Evolutionary conservation across 1,284 basidiomycete genomes (phyloP).

Genomic region (Cryptococcus sp.): DNA sequence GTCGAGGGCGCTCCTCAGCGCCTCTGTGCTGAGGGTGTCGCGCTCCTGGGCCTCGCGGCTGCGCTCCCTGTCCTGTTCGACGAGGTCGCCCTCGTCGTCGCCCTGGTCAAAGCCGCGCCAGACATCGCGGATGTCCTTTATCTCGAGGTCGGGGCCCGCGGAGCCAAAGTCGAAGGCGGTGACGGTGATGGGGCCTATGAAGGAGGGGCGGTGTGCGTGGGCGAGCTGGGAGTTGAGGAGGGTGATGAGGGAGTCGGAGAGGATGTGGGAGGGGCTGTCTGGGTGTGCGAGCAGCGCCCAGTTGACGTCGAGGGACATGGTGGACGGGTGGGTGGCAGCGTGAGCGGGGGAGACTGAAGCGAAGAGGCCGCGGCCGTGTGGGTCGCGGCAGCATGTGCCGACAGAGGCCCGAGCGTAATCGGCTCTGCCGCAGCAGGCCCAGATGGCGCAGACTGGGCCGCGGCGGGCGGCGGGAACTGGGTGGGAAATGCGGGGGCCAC

Average conservation of each 20-base stretch:
- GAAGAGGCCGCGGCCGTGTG: no score
- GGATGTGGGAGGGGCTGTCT: neutral
- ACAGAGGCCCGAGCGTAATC: no score
- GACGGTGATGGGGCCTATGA: slow-evolving; percentile 86
- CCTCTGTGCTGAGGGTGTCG: slow-evolving; percentile 12
- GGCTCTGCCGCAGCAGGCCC: no score
- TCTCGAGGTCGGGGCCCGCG: slow-evolving; percentile 74
- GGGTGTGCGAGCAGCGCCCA: slow-evolving; percentile 52
- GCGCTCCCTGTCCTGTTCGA: slow-evolving; percentile 20
- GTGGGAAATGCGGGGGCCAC: no score
- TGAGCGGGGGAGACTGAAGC: no score
- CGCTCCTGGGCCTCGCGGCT: slow-evolving; percentile 55
- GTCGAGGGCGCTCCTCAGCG: slow-evolving; percentile 7
- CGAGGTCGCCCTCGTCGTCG: slow-evolving; percentile 61
- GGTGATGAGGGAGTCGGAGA: slow-evolving; percentile 63
- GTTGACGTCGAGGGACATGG: slow-evolving; percentile 57
- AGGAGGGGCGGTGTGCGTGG: slow-evolving; percentile 72
- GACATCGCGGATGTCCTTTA: slow-evolving; percentile 89
- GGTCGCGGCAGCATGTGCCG: no score
- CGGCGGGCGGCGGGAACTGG: no score
- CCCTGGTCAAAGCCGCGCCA: slow-evolving; percentile 85
- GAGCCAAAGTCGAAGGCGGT: slow-evolving; percentile 84
- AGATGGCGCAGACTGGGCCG: no score
- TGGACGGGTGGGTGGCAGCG: neutral
- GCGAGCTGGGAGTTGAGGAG: slow-evolving; percentile 76